phyloP scores from a whole-genome alignment of 352 stramenopile genomes.

The Plasmopara muralis region DNA sequence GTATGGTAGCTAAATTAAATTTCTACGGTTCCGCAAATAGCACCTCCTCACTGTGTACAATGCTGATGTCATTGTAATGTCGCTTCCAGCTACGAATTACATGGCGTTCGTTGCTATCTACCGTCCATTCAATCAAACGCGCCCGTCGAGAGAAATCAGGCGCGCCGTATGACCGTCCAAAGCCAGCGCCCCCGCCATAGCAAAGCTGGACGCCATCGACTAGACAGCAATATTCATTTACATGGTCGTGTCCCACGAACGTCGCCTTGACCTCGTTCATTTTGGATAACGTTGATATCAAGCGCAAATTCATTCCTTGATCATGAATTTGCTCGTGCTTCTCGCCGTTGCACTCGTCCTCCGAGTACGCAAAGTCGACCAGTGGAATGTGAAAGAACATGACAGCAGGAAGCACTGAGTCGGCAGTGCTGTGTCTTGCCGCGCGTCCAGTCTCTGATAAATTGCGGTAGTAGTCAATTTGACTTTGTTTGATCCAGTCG shows the following conservation, averaged over 20 bases:
- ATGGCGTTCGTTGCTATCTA: constrained; percentile 30
- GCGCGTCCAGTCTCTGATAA: constrained; percentile 21
- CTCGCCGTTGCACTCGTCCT: constrained; percentile 21
- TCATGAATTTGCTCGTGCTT: constrained; percentile 35
- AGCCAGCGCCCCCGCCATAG: constrained; percentile 47
- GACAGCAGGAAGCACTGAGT: constrained; percentile 28
- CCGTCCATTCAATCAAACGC: constrained; percentile 48
- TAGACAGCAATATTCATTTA: constrained; percentile 52
- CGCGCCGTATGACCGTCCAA: constrained; percentile 30
- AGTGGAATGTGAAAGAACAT: constrained; percentile 72
- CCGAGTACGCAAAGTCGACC: constrained; percentile 32
- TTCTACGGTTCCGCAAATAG: constrained; percentile 20
- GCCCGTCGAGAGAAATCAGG: constrained; percentile 33
- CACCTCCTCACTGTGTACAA: constrained; percentile 17
- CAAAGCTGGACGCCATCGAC: constrained; percentile 43
- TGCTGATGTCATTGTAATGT: constrained; percentile 25
- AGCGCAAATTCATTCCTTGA: constrained; percentile 32
- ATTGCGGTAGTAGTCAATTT: constrained; percentile 39
- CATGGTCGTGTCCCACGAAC: constrained; percentile 55
- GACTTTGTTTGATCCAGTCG: constrained; percentile 46
- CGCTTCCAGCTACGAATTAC: constrained; percentile 43
- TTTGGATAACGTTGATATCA: constrained; percentile 38
- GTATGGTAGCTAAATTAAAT: too few relatives aligned
- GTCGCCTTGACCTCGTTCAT: constrained; percentile 53
- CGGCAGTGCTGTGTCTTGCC: constrained; percentile 14